Evolutionary conservation across 208 protist genomes (phyloP).

Genomic region (Leishmania turanica): DNA sequence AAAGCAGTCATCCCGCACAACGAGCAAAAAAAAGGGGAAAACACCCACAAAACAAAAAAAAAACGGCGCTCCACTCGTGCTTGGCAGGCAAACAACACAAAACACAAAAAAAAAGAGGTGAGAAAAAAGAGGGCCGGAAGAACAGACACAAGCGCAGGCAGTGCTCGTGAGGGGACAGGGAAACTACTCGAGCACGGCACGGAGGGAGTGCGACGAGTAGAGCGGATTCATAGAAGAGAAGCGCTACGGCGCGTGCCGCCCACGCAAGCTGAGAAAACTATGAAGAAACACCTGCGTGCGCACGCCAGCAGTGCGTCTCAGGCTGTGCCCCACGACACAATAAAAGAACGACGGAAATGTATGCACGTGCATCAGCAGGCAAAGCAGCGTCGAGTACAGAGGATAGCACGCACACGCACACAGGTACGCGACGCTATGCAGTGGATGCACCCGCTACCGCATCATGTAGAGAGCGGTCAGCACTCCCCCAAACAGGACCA

Average conservation of each 20-base stretch:
- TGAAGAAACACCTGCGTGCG: not conserved
- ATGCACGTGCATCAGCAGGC: not conserved
- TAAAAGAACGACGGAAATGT: not conserved
- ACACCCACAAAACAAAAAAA: not conserved
- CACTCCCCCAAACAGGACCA: constrained; percentile 24
- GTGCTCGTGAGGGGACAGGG: too few relatives aligned
- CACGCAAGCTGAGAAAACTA: not conserved
- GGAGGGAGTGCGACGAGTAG: too few relatives aligned
- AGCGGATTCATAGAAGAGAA: not conserved
- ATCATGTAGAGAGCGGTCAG: constrained; percentile 25
- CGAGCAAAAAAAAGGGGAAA: not conserved
- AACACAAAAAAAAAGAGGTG: not conserved
- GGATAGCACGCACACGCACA: not conserved
- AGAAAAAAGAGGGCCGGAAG: not conserved
- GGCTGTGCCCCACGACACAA: not conserved
- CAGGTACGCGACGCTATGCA: not conserved
- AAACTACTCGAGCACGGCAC: not conserved
- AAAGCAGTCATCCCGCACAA: not conserved
- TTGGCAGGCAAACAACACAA: too few relatives aligned
- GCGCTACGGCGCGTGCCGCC: not conserved
- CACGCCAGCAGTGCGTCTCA: not conserved
- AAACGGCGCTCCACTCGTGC: not conserved
- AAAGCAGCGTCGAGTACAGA: not conserved
- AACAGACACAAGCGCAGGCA: not conserved
- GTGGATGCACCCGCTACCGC: not conserved